A percentile compares a stretch with the other conserved stretches of the same genome.
These are phyloP conservation scores for Suhomyces ambrosiae DNA, from an alignment of 1,139 yeast species.

Conservation along the genomic window DNA sequence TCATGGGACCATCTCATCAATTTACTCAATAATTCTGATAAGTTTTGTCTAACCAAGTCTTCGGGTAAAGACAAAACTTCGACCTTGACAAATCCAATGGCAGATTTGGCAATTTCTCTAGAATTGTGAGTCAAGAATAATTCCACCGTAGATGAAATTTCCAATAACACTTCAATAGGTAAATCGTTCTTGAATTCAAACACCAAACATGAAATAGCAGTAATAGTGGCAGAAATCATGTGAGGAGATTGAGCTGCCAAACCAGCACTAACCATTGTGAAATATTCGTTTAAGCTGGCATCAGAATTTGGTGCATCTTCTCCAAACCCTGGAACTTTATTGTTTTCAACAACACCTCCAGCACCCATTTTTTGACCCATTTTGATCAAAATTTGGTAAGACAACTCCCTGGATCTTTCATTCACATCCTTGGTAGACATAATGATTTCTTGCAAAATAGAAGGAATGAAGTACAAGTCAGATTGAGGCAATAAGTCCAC, in stretches of 20 bases:
- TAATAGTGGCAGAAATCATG: conserved; percentile 94
- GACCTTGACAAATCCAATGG: conserved; percentile 92
- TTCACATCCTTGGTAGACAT: conserved; percentile 91
- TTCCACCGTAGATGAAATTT: conserved; percentile 85
- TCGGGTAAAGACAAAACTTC: conserved; percentile 84
- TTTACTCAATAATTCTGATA: conserved; percentile 66
- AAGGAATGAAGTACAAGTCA: conserved; percentile 76
- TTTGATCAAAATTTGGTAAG: conserved; percentile 72
- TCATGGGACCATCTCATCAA: conserved; percentile 93
- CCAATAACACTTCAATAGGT: conserved; percentile 59
- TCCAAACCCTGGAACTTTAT: conserved; percentile 70
- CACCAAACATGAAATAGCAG: conserved; percentile 83
- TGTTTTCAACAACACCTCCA: conserved; percentile 71
- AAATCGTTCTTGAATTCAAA: conserved; percentile 78
- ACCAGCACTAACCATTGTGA: conserved; percentile 96
- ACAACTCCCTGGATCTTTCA: conserved; percentile 84
- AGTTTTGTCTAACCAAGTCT: conserved; percentile 68
- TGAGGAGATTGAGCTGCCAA: conserved; percentile 91
- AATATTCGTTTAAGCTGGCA: conserved; percentile 77
- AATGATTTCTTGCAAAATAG: conserved; percentile 82
- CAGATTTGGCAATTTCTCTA: conserved; percentile 90
- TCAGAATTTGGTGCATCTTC: conserved; percentile 58
- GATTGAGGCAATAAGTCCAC: conserved; percentile 61
- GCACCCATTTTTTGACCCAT: conserved; percentile 80
- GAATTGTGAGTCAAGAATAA: conserved; percentile 87